A percentile compares a stretch with the other conserved stretches of the same genome.
phyloP scores from a whole-genome alignment of 2,329 filamentous ascomycete species.

The Dissoconium aciculare region DNA sequence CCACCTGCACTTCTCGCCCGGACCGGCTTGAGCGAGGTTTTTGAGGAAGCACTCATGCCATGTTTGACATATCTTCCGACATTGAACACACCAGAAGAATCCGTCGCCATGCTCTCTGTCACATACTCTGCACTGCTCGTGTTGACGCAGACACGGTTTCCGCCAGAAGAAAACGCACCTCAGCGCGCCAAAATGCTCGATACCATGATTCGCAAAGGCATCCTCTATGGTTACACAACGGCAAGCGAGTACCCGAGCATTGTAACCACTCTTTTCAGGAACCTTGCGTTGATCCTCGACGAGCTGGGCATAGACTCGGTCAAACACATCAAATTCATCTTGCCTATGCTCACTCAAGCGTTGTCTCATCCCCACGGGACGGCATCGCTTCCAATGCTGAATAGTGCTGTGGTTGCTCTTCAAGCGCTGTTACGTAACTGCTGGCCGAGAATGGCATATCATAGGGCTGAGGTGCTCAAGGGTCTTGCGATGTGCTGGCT shows the following conservation, averaged over 20 bases:
- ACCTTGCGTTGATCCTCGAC: conserved; percentile 37
- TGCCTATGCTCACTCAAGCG: conserved; percentile 51
- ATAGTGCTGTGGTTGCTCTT: conserved; percentile 39
- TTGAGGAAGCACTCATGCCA: conserved; percentile 55
- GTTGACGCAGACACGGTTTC: conserved; percentile 36
- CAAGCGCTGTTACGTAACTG: conserved; percentile 45
- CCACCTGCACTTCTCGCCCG: conserved; percentile 39
- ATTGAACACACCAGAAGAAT: conserved; percentile 60
- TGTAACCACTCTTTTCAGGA: conserved; percentile 40
- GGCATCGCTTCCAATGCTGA: conserved; percentile 45
- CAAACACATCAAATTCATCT: conserved; percentile 54
- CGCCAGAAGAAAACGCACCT: conserved; percentile 10
- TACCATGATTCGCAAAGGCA: conserved; percentile 28
- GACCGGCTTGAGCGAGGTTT: conserved; percentile 52
- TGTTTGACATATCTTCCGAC: conserved; percentile 62
- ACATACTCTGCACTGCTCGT: conserved; percentile 53
- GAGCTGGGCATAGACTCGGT: conserved; percentile 47
- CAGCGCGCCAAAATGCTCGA: conserved; percentile 29
- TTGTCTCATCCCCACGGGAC: conserved; percentile 60
- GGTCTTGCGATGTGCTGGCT: conserved; percentile 34
- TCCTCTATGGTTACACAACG: conserved; percentile 37
- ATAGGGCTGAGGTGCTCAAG: conserved; percentile 49
- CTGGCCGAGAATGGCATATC: conserved; percentile 53
- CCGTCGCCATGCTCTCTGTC: conserved; percentile 45
- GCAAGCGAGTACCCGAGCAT: conserved; percentile 41